These are phyloP conservation scores for Trichocladium uniseriatum DNA, from an alignment of 495 filamentous ascomycete genomes.

Conservation along the genomic window DNA sequence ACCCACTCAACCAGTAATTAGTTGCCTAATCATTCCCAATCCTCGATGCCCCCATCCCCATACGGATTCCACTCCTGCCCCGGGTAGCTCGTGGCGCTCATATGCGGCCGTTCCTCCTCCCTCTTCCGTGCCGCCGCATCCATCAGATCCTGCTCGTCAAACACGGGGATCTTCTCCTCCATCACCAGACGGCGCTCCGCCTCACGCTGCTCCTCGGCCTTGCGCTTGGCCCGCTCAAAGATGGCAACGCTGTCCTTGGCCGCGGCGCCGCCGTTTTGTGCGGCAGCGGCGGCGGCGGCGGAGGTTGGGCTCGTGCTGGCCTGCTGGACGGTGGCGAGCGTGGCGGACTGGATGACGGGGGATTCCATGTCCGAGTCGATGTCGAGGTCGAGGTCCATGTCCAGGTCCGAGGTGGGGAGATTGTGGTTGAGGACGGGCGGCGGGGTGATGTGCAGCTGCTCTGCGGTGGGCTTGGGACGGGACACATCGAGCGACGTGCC, in stretches of 20 bases:
- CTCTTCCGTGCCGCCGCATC: conserved; percentile 24
- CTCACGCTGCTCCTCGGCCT: conserved; percentile 14
- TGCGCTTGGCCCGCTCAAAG: conserved; percentile 28
- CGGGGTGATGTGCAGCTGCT: not conserved
- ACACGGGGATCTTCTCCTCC: conserved; percentile 46
- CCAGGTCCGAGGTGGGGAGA: not conserved
- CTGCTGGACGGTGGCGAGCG: conserved; percentile 10
- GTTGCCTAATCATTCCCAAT: conserved; percentile 5
- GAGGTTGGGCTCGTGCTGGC: conserved; percentile 8
- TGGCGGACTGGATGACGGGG: conserved; percentile 9
- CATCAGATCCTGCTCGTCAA: conserved; percentile 17
- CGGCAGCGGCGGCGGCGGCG: too few species aligned
- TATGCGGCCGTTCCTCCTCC: conserved; percentile 49
- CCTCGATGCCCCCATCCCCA: conserved; percentile 23
- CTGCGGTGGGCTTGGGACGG: not conserved
- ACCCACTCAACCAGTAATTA: not conserved
- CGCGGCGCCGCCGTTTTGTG: conserved; percentile 9
- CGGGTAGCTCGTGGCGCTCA: conserved; percentile 73
- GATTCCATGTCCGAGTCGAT: conserved; percentile 12
- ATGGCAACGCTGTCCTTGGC: conserved; percentile 24
- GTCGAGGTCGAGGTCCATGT: not conserved
- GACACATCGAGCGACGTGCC: conserved; percentile 7
- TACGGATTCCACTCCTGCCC: conserved; percentile 76
- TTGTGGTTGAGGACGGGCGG: not conserved
- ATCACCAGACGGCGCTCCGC: conserved; percentile 23